Evolutionary conservation across 208 protist species (phyloP).

Genomic region (Leishmania guyanensis): DNA sequence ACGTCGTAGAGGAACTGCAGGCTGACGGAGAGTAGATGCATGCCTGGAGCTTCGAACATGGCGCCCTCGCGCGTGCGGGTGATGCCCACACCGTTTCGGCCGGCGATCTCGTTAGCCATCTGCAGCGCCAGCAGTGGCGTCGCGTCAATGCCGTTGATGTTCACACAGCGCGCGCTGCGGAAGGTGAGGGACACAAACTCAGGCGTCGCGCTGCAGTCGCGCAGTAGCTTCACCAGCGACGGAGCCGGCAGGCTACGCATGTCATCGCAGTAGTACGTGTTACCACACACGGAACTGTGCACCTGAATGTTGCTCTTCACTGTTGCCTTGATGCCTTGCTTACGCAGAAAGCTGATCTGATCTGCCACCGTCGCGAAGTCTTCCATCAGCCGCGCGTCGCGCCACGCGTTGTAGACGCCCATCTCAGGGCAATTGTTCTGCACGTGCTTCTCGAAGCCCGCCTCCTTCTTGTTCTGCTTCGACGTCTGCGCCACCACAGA

Average conservation of each 20-base stretch:
- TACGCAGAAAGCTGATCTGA: slow-evolving; percentile 77
- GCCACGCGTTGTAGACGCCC: slow-evolving; percentile 92
- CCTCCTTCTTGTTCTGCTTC: slow-evolving; percentile 82
- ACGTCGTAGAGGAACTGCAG: slow-evolving; percentile 89
- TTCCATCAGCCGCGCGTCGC: slow-evolving; percentile 81
- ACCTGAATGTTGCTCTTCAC: slow-evolving; percentile 53
- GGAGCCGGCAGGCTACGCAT: slow-evolving; percentile 55
- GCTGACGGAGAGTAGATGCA: slow-evolving; percentile 76
- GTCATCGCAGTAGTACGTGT: slow-evolving; percentile 79
- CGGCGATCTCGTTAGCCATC: slow-evolving; percentile 88
- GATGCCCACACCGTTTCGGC: slow-evolving; percentile 86
- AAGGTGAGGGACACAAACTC: slow-evolving; percentile 90
- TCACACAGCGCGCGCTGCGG: slow-evolving; percentile 67
- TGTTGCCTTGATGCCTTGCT: slow-evolving; percentile 76
- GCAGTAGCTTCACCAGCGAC: slow-evolving; percentile 58
- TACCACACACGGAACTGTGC: slow-evolving; percentile 89
- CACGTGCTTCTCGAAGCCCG: slow-evolving; percentile 91
- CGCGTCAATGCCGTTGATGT: slow-evolving; percentile 84
- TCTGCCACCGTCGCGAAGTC: slow-evolving; percentile 77
- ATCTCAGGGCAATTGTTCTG: slow-evolving; percentile 82
- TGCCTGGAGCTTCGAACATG: slow-evolving; percentile 93
- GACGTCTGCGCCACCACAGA: slow-evolving; percentile 91
- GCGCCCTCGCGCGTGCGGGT: slow-evolving; percentile 76
- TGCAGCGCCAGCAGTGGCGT: slow-evolving; percentile 82
- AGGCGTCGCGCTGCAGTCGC: slow-evolving; percentile 63